Percentiles rank a stretch among this genome's conserved stretches.
phyloP scores from a whole-genome alignment of 2,329 filamentous ascomycete genomes.

The Ophiognomonia clavigignenti-juglandacearum region DNA sequence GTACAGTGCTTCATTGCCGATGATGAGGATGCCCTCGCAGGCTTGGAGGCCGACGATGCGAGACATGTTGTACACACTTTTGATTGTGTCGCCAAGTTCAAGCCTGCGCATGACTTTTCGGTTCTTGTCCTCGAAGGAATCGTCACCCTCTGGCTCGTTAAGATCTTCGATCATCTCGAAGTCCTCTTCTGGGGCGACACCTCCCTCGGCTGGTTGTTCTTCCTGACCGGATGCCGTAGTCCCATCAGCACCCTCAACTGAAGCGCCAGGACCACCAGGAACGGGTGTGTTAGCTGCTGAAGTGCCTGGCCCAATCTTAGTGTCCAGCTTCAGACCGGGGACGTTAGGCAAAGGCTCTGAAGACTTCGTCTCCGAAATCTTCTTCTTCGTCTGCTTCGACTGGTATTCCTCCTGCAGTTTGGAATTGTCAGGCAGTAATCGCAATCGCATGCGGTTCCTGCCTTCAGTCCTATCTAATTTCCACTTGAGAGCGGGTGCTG shows the following conservation, averaged over 20 bases:
- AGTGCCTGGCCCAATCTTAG: constrained; percentile 24
- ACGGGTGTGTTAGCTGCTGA: constrained; percentile 6
- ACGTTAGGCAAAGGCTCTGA: constrained; percentile 18
- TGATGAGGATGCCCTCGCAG: constrained; percentile 85
- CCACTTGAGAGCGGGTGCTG: constrained; percentile 63
- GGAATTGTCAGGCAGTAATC: constrained; percentile 74
- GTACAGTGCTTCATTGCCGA: constrained; percentile 88
- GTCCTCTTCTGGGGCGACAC: constrained; percentile 67
- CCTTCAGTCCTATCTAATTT: constrained; percentile 94
- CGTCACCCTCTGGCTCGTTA: constrained; percentile 69
- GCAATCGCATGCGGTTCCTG: constrained; percentile 87
- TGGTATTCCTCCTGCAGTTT: constrained; percentile 70
- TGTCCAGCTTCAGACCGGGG: constrained; percentile 14
- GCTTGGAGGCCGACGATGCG: constrained; percentile 91
- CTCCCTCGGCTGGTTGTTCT: constrained; percentile 22
- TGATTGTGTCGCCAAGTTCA: constrained; percentile 84
- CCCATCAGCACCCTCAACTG: constrained; percentile 15
- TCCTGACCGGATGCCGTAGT: constrained; percentile 21
- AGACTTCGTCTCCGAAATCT: constrained; percentile 20
- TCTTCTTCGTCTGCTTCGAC: constrained; percentile 54
- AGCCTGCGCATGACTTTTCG: constrained; percentile 94
- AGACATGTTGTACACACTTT: constrained; percentile 92
- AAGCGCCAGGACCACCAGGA: constrained; percentile 9
- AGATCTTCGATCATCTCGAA: constrained; percentile 96
- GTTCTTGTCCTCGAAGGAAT: constrained; percentile 94